Conservation (phyloP, 495 filamentous ascomycete genomes). For the Aspergillus affinis region DNA sequence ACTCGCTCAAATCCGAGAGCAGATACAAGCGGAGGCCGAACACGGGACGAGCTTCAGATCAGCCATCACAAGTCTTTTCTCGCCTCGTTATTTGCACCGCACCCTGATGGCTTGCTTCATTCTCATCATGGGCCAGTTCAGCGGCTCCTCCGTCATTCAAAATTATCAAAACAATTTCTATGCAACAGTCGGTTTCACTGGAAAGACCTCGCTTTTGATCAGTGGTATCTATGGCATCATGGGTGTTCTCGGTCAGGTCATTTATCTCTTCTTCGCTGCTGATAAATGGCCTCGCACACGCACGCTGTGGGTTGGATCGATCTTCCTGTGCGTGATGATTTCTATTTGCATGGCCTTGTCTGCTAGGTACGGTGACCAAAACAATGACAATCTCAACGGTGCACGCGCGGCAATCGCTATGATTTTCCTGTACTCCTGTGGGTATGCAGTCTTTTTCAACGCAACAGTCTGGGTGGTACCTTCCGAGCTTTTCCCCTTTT, state of each 20-base stretch:
- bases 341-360: conserved; percentile 23
- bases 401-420: conserved; percentile 22
- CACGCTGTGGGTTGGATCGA: conserved; percentile 21
- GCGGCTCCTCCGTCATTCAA: conserved; percentile 22
- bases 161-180: conserved; percentile 24
- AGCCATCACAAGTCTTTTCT: conserved; percentile 10
- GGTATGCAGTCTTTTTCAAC: conserved; percentile 33
- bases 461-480: conserved; percentile 24
- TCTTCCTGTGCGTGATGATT: conserved; percentile 21
- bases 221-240: conserved; percentile 24
- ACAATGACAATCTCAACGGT: conserved; percentile 12
- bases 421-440: conserved; percentile 24
- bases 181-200: conserved; percentile 19
- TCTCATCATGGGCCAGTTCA: conserved; percentile 23
- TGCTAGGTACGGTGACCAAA: conserved; percentile 13
- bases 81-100: conserved; percentile 13
- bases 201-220: conserved; percentile 21
- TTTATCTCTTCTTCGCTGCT: conserved; percentile 21
- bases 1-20: conserved; percentile 17
- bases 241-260: conserved; percentile 21
- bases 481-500: conserved; percentile 21
- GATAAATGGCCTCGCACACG: conserved; percentile 22
- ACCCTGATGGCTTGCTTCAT: conserved; percentile 22
- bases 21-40: conserved; percentile 15
- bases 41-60: conserved; percentile 6